A percentile compares a stretch with the other conserved stretches of the same genome.
phyloP scores from a whole-genome alignment of 305 asterid species.

The Striga hermonthica region DNA sequence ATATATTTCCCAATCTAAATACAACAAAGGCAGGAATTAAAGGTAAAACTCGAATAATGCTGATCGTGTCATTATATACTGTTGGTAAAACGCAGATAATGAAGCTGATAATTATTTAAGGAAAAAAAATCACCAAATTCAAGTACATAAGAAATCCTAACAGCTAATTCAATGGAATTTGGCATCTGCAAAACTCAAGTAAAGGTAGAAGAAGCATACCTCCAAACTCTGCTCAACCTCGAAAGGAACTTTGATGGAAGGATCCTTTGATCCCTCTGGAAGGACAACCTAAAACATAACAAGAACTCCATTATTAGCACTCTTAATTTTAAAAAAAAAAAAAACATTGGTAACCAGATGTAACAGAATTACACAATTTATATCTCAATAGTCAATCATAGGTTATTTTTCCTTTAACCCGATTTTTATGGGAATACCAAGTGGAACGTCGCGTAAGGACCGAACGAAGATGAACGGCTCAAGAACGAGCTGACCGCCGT shows the following conservation, averaged over 20 bases:
- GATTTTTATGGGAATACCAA: no score
- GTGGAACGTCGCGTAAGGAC: no score
- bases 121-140: background rate
- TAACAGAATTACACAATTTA: conserved; percentile 26
- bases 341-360: conserved; percentile 16
- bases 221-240: conserved; percentile 62
- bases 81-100: background rate
- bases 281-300: conserved; percentile 63
- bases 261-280: conserved; percentile 89
- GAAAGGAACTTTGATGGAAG: conserved; percentile 67
- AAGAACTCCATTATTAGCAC: conserved; percentile 25
- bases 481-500: no score
- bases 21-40: background rate
- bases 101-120: conserved; percentile 1
- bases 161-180: conserved; percentile 10
- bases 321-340: conserved; percentile 16
- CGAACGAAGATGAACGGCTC: no score
- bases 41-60: conserved; percentile 20
- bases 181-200: background rate
- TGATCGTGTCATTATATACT: conserved; percentile 2
- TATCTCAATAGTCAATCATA: no score
- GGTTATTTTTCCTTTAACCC: no score
- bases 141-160: background rate
- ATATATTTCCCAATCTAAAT: conserved; percentile 6
- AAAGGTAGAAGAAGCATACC: conserved; percentile 44